Base-by-base conservation (phyloP, 1,139 yeast species). In the Suhomyces guaymorum region DNA sequence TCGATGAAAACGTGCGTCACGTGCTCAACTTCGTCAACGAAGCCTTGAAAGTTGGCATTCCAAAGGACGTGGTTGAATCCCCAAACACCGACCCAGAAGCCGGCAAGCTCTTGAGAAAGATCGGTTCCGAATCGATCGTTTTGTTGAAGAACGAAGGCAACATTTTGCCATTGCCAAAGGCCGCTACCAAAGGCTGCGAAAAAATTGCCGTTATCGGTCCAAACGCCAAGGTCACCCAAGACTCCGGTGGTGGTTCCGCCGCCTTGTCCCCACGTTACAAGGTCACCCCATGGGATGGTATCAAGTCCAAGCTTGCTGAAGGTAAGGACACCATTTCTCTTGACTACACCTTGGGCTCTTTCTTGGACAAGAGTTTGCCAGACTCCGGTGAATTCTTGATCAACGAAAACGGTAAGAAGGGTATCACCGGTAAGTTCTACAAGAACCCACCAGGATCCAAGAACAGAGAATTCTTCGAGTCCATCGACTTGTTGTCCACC, bases 201-300 rank as follows among this genome's bases (percentile, higher is more conserved):
- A 54, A 51, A 5, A 59, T 70, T 35, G 76, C 75, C 1, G 70
- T 75, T 20, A 71, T 75, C 47, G 80, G 80, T 13, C 76, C 78
- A 24, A 73, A 71, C 39, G 78, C 75, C 15, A 68, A 66, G 43
- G 49, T 51, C 14, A 57, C 73, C 16, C 55, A 67, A 12, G 64
- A 57, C 46, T 59, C 72, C 16, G 80, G 80, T 35, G 80, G 80
- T 35, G 80, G 80, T 23, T 74, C 79, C 5, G 78, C 80, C 16
- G 61, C 75, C 4, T 51, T 73, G 45, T 48, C 48, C 5, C 65
- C 79, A 4, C 69, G 73, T 42, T 70, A 73, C 49, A 60, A 63
- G 5, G 58, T 69, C n/a, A 59, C 74, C 11, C 75, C 78, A 8
- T 69, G 49, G 35, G 70, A 72, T 3, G 77, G 72, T 29, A 56